Evolutionary conservation across 2,329 filamentous ascomycete genomes (phyloP).

Genomic region (Mycosphaerella arachidis): DNA sequence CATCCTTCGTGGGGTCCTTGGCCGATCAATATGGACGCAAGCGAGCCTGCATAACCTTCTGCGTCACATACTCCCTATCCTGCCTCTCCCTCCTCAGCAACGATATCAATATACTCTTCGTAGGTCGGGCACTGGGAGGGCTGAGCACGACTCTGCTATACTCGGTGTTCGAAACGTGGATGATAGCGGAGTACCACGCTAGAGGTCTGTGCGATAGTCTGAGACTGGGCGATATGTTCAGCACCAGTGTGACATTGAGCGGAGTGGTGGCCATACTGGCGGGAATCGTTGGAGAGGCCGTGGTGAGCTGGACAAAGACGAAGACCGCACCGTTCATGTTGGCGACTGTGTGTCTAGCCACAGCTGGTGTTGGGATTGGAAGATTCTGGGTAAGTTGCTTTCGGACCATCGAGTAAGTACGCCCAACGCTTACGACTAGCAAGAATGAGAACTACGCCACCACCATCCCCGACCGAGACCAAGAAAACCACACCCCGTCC

Average conservation of each 20-base stretch:
- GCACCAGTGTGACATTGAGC: conserved; percentile 51
- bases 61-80: conserved; percentile 50
- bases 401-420: neutral
- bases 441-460: conserved; percentile 51
- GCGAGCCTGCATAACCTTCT: conserved; percentile 53
- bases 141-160: conserved; percentile 55
- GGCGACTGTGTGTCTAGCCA: conserved; percentile 41
- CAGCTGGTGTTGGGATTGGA: conserved; percentile 46
- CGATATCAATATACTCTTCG: conserved; percentile 45
- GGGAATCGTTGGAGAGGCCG: conserved; percentile 50
- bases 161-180: conserved; percentile 59
- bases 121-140: conserved; percentile 53
- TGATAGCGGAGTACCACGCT: conserved; percentile 54
- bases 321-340: conserved; percentile 51
- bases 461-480: conserved; percentile 11
- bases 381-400: conserved; percentile 45
- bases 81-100: conserved; percentile 50
- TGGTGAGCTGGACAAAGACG: conserved; percentile 47
- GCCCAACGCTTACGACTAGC: neutral
- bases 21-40: conserved; percentile 51
- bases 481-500: conserved; percentile 8
- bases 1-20: conserved; percentile 46
- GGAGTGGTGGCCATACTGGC: conserved; percentile 53
- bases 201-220: conserved; percentile 41
- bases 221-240: conserved; percentile 51